These are phyloP conservation scores for Mycotypha africana DNA, from an alignment of 371 early-diverging fungal species.

Conservation along the genomic window DNA sequence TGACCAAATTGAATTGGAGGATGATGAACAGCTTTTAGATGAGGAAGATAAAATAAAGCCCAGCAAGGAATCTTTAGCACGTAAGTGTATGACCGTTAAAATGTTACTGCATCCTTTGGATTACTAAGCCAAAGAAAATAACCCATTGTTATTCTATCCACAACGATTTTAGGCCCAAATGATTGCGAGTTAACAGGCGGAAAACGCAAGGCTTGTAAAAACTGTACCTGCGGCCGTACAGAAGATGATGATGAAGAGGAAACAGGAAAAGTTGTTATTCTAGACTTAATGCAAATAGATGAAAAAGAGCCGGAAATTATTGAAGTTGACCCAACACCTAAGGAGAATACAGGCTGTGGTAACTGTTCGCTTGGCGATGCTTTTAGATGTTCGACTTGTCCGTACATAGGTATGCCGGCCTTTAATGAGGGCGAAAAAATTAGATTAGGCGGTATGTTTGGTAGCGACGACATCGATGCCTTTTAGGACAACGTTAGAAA, in stretches of 20 bases:
- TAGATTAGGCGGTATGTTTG: conserved; percentile 55
- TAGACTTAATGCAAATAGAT: conserved; percentile 55
- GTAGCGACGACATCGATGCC: conserved; percentile 34
- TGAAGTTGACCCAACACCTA: conserved; percentile 50
- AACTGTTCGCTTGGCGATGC: conserved; percentile 98
- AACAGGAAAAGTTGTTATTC: conserved; percentile 61
- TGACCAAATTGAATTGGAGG: conserved; percentile 2
- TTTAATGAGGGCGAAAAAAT: conserved; percentile 98
- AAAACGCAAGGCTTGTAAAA: conserved; percentile 92
- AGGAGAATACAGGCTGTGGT: conserved; percentile 49
- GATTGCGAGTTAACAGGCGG: conserved; percentile 57
- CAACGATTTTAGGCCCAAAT: conserved; percentile 36
- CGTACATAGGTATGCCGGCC: conserved; percentile 97
- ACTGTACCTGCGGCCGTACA: conserved; percentile 92
- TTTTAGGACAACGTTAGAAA: too few relatives aligned
- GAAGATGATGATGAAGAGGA: conserved; percentile 52
- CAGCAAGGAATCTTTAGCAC: too few relatives aligned
- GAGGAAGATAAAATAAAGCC: not conserved
- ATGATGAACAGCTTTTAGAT: not conserved
- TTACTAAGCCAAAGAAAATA: too few relatives aligned
- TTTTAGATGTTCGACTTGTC: conserved; percentile 96
- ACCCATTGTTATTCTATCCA: too few relatives aligned
- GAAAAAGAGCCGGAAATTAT: conserved; percentile 38
- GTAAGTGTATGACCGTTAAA: too few relatives aligned
- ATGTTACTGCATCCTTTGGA: too few relatives aligned